Conservation (phyloP, 2,329 filamentous ascomycete species). For the Fusarium sp. region DNA sequence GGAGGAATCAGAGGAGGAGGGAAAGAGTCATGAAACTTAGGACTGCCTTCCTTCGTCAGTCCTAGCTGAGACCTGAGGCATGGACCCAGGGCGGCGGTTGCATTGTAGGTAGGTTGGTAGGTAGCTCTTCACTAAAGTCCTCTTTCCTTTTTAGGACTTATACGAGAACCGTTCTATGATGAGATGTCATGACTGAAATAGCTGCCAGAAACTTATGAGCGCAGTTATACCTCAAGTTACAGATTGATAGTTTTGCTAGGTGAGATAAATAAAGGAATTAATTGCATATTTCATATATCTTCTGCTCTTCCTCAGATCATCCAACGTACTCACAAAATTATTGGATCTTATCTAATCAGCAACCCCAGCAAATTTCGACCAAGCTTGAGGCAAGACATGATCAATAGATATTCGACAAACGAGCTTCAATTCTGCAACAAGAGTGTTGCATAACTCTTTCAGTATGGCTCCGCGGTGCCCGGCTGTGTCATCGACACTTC, state of each 20-base stretch:
- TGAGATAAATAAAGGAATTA: not conserved
- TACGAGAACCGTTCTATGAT: conserved; percentile 5
- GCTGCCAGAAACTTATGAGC: not conserved
- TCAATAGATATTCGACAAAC: conserved; percentile 12
- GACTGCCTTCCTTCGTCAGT: conserved; percentile 27
- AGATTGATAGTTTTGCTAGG: not conserved
- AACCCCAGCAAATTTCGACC: conserved; percentile 27
- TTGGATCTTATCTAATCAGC: conserved; percentile 40
- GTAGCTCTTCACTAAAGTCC: conserved; percentile 34
- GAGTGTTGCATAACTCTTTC: conserved; percentile 10
- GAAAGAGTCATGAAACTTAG: not conserved
- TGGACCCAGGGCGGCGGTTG: conserved; percentile 5
- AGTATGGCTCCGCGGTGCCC: conserved; percentile 49
- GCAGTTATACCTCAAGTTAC: too few relatives aligned
- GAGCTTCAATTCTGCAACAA: conserved; percentile 2
- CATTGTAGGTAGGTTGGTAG: conserved; percentile 10
- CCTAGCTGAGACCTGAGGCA: conserved; percentile 46
- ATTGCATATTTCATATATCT: not conserved
- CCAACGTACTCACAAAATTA: not conserved
- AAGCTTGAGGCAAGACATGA: conserved; percentile 13
- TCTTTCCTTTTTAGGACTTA: conserved; percentile 45
- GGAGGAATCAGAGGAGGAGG: conserved; percentile 3
- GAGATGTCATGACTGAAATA: not conserved
- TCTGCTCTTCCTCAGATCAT: not conserved
- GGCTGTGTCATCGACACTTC: conserved; percentile 42